phyloP scores from a whole-genome alignment of 306 rosid genomes.

The Dalbergia cultrata region DNA sequence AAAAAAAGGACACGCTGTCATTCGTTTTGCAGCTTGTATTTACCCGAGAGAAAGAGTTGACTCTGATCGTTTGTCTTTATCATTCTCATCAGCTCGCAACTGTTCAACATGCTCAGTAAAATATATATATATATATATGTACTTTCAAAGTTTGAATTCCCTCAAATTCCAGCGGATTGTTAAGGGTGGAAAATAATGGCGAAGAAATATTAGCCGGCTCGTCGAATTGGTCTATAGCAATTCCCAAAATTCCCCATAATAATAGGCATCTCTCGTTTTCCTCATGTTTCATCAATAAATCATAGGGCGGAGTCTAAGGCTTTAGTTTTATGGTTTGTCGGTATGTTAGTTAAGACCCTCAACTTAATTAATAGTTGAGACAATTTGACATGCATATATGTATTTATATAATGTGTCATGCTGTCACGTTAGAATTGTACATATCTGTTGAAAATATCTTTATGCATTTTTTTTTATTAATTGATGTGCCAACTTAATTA shows the following conservation, averaged over 20 bases:
- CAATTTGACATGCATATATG: too few species aligned
- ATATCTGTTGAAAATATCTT: background rate
- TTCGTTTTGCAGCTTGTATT: conserved; percentile 31
- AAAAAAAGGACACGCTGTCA: conserved; percentile 28
- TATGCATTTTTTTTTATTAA: background rate
- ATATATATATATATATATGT: background rate
- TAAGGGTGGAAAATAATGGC: background rate
- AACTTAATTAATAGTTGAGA: background rate
- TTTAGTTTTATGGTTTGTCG: background rate
- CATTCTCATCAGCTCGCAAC: conserved; percentile 39
- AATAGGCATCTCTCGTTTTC: background rate
- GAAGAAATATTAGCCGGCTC: conserved; percentile 25
- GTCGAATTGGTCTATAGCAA: conserved; percentile 4
- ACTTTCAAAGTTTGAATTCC: conserved; percentile 21
- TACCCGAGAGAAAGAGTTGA: conserved; percentile 40
- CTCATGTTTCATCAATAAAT: conserved; percentile 25
- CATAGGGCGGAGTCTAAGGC: background rate
- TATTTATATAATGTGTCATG: background rate
- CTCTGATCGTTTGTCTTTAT: conserved; percentile 14
- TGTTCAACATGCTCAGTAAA: conserved; percentile 43
- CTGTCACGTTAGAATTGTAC: background rate
- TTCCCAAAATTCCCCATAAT: conserved; percentile 18
- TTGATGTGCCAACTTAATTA: background rate
- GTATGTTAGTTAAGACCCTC: conserved; percentile 10
- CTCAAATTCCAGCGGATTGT: conserved; percentile 9